A percentile compares a stretch with the other conserved stretches of the same genome.
Conservation (phyloP, 805 yeast genomes). For the Pichia californica region DNA sequence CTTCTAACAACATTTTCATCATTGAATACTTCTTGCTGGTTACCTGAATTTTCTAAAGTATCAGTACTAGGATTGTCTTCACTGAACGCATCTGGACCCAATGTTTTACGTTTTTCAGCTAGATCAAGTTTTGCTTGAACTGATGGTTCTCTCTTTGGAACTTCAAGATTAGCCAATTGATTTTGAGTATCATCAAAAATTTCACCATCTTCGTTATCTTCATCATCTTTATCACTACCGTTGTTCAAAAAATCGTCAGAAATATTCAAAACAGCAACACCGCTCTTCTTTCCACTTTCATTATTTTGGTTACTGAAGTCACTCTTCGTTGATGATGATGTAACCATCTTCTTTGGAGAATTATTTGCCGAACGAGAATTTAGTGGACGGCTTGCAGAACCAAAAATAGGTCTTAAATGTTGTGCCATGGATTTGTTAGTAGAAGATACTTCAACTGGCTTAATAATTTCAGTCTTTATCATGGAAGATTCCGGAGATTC, state of each 20-base stretch:
- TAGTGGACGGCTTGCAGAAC: conserved; percentile 7
- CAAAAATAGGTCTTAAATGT: conserved; percentile 32
- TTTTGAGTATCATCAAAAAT: background rate
- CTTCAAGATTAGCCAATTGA: conserved; percentile 10
- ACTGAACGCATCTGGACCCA: background rate
- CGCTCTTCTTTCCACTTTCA: background rate
- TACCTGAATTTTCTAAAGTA: background rate
- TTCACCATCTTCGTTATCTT: too few species aligned
- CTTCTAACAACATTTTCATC: conserved; percentile 20
- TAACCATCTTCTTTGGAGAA: background rate
- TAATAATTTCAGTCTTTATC: conserved; percentile 1
- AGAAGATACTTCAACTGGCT: background rate
- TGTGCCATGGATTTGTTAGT: conserved; percentile 35
- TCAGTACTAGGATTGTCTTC: background rate
- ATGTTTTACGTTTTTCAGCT: conserved; percentile 1
- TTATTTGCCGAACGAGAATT: conserved; percentile 13
- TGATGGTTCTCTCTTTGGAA: conserved; percentile 30
- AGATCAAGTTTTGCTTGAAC: conserved; percentile 12
- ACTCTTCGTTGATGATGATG: too few species aligned
- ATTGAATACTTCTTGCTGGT: too few species aligned
- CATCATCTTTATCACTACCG: background rate
- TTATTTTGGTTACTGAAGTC: too few species aligned
- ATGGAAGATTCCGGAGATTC: conserved; percentile 7
- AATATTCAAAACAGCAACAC: conserved; percentile 2
- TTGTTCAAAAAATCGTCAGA: background rate